phyloP scores from a whole-genome alignment of 2,329 filamentous ascomycete species.

The Venturia pyrina region DNA sequence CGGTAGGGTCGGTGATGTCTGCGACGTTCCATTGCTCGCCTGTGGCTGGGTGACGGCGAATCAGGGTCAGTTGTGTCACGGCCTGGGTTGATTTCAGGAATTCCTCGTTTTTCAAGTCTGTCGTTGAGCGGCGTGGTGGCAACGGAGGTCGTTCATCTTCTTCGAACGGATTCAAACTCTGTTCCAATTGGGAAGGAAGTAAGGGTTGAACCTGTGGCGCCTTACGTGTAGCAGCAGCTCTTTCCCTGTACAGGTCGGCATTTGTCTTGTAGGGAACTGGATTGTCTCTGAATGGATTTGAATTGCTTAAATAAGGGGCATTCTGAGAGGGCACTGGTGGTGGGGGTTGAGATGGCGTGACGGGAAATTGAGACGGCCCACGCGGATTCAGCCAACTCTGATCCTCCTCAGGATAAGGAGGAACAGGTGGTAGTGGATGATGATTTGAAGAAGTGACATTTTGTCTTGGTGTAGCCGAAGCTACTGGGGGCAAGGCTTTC shows the following conservation, averaged over 20 bases:
- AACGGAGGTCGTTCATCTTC: neutral
- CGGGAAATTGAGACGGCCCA: neutral
- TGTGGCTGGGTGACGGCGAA: conserved; percentile 39
- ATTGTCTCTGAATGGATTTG: neutral
- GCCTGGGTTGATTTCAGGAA: neutral
- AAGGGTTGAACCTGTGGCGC: neutral
- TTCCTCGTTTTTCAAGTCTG: neutral
- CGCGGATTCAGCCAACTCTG: neutral
- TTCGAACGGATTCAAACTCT: neutral
- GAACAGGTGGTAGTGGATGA: conserved; percentile 3
- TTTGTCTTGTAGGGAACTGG: neutral
- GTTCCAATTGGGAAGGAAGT: neutral
- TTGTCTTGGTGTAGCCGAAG: neutral
- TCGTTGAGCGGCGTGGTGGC: neutral
- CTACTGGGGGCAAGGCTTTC: neutral
- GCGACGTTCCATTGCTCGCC: conserved; percentile 43
- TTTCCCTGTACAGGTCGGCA: neutral
- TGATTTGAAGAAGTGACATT: neutral
- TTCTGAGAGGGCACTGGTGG: neutral
- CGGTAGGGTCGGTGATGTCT: conserved; percentile 35
- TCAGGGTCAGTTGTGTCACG: conserved; percentile 24
- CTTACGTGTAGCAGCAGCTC: neutral
- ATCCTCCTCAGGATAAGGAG: neutral
- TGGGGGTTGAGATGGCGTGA: neutral
- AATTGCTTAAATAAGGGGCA: neutral